A percentile compares a stretch with the other conserved stretches of the same genome.
These are phyloP conservation scores for Sphagnum contortum DNA, from an alignment of 225 moss, liverwort and hornwort species.

Conservation along the genomic window DNA sequence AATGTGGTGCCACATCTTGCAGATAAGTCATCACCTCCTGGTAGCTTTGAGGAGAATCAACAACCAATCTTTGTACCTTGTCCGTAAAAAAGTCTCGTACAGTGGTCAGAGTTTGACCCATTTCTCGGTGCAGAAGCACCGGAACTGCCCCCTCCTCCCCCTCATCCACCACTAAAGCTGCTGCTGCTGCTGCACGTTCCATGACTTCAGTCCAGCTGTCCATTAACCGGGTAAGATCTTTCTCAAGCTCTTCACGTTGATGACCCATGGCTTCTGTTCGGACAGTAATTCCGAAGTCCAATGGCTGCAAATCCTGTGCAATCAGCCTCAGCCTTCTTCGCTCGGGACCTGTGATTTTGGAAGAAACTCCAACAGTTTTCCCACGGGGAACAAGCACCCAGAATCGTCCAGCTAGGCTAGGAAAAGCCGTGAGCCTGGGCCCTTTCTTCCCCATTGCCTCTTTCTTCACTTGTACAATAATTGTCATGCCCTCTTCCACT, in stretches of 20 bases:
- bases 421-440: conserved; percentile 88
- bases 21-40: conserved; percentile 89
- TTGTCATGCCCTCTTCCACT: conserved; percentile 90
- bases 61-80: conserved; percentile 80
- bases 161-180: conserved; percentile 52
- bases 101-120: conserved; percentile 88
- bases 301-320: conserved; percentile 61
- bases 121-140: conserved; percentile 83
- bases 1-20: conserved; percentile 87
- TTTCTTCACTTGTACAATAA: conserved; percentile 98
- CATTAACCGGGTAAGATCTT: conserved; percentile 69
- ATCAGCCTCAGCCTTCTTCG: conserved; percentile 74
- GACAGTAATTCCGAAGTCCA: conserved; percentile 75
- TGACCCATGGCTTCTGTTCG: conserved; percentile 83
- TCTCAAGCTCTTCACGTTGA: conserved; percentile 70
- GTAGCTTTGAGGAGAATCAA: conserved; percentile 87
- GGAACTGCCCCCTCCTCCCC: conserved; percentile 81
- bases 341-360: conserved; percentile 89
- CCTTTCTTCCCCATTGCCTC: conserved; percentile 95
- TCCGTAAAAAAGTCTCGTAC: conserved; percentile 92
- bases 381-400: conserved; percentile 95
- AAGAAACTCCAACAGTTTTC: conserved; percentile 78
- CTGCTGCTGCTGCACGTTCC: conserved; percentile 70
- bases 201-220: conserved; percentile 79
- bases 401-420: conserved; percentile 92